These are phyloP conservation scores for Trichoderma sp. DNA, from an alignment of 2,329 filamentous ascomycete species.

Conservation along the genomic window DNA sequence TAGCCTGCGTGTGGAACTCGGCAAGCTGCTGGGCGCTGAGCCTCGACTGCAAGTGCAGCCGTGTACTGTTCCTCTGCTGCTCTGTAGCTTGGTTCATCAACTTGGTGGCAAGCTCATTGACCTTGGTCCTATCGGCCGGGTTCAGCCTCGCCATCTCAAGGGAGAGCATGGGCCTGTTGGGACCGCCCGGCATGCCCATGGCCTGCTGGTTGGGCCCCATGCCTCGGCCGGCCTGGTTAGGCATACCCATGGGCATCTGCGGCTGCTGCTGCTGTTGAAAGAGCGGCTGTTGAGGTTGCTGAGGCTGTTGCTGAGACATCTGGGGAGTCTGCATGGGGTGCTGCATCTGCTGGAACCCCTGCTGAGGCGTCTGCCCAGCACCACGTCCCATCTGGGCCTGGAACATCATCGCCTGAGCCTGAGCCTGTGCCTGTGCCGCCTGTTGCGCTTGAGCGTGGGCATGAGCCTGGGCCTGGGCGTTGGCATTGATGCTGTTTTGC, in stretches of 20 bases:
- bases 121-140: slow-evolving; percentile 49
- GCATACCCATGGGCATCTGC: slow-evolving; percentile 37
- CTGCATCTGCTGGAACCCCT: slow-evolving; percentile 60
- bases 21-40: slow-evolving; percentile 47
- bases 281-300: slow-evolving; percentile 33
- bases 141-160: slow-evolving; percentile 46
- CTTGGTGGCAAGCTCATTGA: slow-evolving; percentile 49
- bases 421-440: slow-evolving; percentile 46
- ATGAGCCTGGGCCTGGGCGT: slow-evolving; percentile 45
- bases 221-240: slow-evolving; percentile 43
- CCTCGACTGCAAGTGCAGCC: slow-evolving; percentile 43
- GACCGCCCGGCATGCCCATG: slow-evolving; percentile 43
- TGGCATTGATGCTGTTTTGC: slow-evolving; percentile 54
- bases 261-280: slow-evolving; percentile 39
- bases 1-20: slow-evolving; percentile 48
- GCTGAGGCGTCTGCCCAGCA: slow-evolving; percentile 54
- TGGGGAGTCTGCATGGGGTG: slow-evolving; percentile 52
- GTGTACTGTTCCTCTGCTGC: slow-evolving; percentile 45
- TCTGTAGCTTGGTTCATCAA: slow-evolving; percentile 49
- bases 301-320: slow-evolving; percentile 33
- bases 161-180: slow-evolving; percentile 39
- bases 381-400: slow-evolving; percentile 56
- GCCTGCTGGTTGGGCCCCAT: slow-evolving; percentile 49
- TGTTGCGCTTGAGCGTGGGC: slow-evolving; percentile 46
- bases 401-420: slow-evolving; percentile 50